A percentile compares a stretch with the other conserved stretches of the same genome.
Evolutionary conservation across 768 basidiomycete species (phyloP).

Genomic region (Scleroderma citrinum): DNA sequence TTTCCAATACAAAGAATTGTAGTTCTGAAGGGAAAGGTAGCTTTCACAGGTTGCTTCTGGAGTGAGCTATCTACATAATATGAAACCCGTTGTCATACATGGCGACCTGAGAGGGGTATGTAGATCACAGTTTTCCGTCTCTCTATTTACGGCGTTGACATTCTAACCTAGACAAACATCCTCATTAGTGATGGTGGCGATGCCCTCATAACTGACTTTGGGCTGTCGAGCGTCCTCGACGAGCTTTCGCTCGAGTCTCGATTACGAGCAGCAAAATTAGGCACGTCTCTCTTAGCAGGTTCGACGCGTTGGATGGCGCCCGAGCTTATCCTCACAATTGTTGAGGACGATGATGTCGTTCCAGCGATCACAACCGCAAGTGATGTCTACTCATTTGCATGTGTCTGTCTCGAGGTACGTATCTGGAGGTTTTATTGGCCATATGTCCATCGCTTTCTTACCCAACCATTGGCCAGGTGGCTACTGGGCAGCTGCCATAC

Average conservation of each 20-base stretch:
- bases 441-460: neutral
- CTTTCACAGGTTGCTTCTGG: conserved; percentile 51
- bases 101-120: conserved; percentile 58
- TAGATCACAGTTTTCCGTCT: neutral
- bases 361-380: conserved; percentile 46
- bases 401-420: conserved; percentile 52
- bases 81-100: conserved; percentile 49
- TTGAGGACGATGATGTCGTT: conserved; percentile 37
- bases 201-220: conserved; percentile 58
- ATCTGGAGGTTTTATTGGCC: neutral
- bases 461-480: conserved; percentile 32
- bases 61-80: conserved; percentile 51
- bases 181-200: conserved; percentile 46
- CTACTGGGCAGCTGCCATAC: conserved; percentile 47
- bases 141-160: neutral
- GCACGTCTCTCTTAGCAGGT: conserved; percentile 29
- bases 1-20: neutral
- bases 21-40: conserved; percentile 23
- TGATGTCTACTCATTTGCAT: conserved; percentile 58
- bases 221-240: conserved; percentile 51
- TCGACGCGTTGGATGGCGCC: conserved; percentile 44
- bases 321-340: conserved; percentile 46
- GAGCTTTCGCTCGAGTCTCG: conserved; percentile 36
- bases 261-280: conserved; percentile 19
- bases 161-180: conserved; percentile 43